Evolutionary conservation across 1,139 yeast genomes (phyloP).

Genomic region (Hanseniaspora sp.): DNA sequence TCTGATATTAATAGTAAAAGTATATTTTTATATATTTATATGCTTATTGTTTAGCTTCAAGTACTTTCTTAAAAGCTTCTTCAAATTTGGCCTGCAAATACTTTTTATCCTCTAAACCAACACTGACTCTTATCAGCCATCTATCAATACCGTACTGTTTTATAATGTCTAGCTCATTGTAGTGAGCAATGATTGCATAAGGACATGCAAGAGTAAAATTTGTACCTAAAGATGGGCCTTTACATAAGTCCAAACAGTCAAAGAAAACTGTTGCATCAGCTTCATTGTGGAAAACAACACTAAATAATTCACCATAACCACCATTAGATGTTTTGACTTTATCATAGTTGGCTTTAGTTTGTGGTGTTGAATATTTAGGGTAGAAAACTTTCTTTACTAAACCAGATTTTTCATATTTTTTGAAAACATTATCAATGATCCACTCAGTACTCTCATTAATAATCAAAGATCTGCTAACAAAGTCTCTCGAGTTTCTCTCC

Average conservation of each 20-base stretch:
- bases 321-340: constrained; percentile 52
- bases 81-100: constrained; percentile 41
- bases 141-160: constrained; percentile 78
- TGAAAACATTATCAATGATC: constrained; percentile 40
- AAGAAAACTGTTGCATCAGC: constrained; percentile 62
- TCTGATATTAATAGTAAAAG: too few species aligned
- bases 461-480: constrained; percentile 52
- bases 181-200: constrained; percentile 82
- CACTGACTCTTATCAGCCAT: constrained; percentile 68
- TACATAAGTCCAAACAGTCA: constrained; percentile 62
- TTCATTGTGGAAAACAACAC: constrained; percentile 60
- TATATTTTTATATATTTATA: neutral
- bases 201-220: constrained; percentile 90
- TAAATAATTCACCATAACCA: constrained; percentile 87
- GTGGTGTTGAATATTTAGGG: constrained; percentile 44
- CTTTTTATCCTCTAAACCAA: constrained; percentile 61
- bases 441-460: constrained; percentile 57
- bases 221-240: constrained; percentile 92
- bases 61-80: constrained; percentile 38
- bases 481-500: constrained; percentile 89
- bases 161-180: constrained; percentile 68
- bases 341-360: constrained; percentile 57
- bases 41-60: constrained; percentile 6
- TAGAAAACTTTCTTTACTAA: constrained; percentile 56
- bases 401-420: constrained; percentile 30